Evolutionary conservation across 2,329 filamentous ascomycete species (phyloP), one percentile per base, ranked within the genome.

Genomic region (Metarhizium humberi): DNA sequence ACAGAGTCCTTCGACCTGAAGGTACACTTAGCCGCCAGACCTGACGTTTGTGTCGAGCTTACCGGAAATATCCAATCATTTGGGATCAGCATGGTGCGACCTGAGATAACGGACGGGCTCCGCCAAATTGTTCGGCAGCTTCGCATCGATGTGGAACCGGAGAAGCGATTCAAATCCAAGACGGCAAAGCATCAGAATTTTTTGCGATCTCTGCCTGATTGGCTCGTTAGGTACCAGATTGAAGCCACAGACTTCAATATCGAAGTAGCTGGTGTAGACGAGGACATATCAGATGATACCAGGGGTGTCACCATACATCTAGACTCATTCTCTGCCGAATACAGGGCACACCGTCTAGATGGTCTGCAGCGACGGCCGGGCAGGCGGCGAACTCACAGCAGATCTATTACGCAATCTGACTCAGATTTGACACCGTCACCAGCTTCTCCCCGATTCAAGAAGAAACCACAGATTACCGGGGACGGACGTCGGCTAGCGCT

Each of bases 31-130:
- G 92, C 84, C 60, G 92, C 92, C 5, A 85, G 88, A 4, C 92
- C 92, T 0, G 87, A 96, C 60, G 82, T 96, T 7, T 86, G 87
- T 50, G 91, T 97, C 10, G 82, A 90, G 54, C 83, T 86, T 11
- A 87, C 83, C 51, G 91, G 88, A 20, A 90, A 84, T 58, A 74
- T 96, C 2, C 88, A 95, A 66, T 95, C 90, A 0, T 92, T 95
- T 61, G 89, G 90, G 1, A 78, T 96, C 51, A 94, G 91, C 65
- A 86, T 99, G 77, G 86, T 96, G 8, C 85, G 92, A 25, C 86
- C 90, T 6, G 94, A 99, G 66, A 96, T 99, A 56, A 94, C 87
- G 54, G 88, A 95, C 64, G 95, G 94, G 25, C 78, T 99, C 36
- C 88, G 89, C 29, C 90, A 97, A 67, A 96, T 99, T 59, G 84